Evolutionary conservation across 441 rosid species (phyloP).

Genomic region (Corymbia calophylla): DNA sequence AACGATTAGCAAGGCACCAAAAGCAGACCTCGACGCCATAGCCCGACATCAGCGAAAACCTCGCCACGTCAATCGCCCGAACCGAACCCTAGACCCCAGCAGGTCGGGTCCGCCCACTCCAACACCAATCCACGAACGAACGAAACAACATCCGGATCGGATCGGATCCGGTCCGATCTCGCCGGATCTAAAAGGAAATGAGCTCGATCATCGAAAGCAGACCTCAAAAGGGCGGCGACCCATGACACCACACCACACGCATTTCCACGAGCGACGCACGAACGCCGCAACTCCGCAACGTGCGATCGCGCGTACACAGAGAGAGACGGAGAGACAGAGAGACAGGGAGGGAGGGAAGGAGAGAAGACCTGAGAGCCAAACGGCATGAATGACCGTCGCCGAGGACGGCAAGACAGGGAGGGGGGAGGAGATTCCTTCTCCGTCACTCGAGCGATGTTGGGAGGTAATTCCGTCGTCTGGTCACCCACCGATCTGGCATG

Average conservation of each 20-base stretch:
- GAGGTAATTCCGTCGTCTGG: not conserved
- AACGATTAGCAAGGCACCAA: not conserved
- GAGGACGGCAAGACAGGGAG: conserved; percentile 51
- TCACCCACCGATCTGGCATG: not conserved
- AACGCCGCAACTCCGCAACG: not conserved
- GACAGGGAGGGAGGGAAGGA: not conserved
- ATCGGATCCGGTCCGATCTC: not conserved
- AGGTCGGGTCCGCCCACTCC: not conserved
- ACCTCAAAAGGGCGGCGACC: not conserved
- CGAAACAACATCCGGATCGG: not conserved
- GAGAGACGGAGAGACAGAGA: not conserved
- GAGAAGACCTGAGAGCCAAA: conserved; percentile 49
- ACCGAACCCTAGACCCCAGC: not conserved
- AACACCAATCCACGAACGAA: not conserved
- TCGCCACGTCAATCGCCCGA: not conserved
- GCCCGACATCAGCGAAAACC: not conserved
- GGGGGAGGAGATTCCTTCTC: not conserved
- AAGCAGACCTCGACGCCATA: not conserved
- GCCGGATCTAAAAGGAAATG: not conserved
- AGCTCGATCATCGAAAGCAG: not conserved
- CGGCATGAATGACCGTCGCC: conserved; percentile 80
- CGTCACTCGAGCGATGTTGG: not conserved
- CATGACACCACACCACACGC: not conserved
- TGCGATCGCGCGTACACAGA: not conserved
- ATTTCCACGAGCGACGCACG: not conserved